A percentile compares a stretch with the other conserved stretches of the same genome.
Conservation (phyloP, 805 yeast species). For the Vanderwaltozyma yarrowii region DNA sequence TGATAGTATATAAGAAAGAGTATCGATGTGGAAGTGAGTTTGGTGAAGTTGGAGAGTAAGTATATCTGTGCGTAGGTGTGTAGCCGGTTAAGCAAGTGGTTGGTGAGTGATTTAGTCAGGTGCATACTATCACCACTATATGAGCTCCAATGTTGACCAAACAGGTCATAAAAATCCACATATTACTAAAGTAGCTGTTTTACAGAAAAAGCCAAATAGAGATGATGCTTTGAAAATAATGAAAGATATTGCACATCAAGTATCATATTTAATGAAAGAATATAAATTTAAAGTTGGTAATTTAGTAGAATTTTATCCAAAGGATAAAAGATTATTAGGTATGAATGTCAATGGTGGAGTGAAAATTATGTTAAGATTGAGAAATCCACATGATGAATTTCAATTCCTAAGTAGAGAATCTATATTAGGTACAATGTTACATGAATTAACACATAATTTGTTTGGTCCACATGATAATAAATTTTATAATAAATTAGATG, state of each 20-base stretch:
- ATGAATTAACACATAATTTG: conserved; percentile 75
- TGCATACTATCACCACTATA: too few species aligned
- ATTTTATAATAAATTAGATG: conserved; percentile 60
- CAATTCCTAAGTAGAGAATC: conserved; percentile 54
- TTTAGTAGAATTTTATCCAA: conserved; percentile 77
- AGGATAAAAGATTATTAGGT: conserved; percentile 54
- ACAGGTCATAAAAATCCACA: conserved; percentile 23
- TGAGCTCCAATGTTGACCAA: too few species aligned
- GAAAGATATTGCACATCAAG: conserved; percentile 57
- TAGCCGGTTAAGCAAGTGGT: too few species aligned
- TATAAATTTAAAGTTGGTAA: conserved; percentile 54
- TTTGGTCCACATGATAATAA: conserved; percentile 70
- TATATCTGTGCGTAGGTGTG: too few species aligned
- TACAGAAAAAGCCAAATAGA: conserved; percentile 37
- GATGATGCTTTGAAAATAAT: conserved; percentile 50
- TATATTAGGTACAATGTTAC: conserved; percentile 74
- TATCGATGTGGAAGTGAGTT: too few species aligned
- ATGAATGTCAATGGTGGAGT: conserved; percentile 71
- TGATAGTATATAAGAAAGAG: too few species aligned
- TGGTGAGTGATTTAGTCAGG: too few species aligned
- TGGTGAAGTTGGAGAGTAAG: too few species aligned
- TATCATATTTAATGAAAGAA: conserved; percentile 69
- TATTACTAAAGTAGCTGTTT: conserved; percentile 31
- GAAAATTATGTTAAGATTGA: conserved; percentile 59
- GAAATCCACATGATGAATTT: conserved; percentile 44